A percentile compares a stretch with the other conserved stretches of the same genome.
phyloP scores from a whole-genome alignment of 1,284 basidiomycete species.

The Phlebopus sp. region DNA sequence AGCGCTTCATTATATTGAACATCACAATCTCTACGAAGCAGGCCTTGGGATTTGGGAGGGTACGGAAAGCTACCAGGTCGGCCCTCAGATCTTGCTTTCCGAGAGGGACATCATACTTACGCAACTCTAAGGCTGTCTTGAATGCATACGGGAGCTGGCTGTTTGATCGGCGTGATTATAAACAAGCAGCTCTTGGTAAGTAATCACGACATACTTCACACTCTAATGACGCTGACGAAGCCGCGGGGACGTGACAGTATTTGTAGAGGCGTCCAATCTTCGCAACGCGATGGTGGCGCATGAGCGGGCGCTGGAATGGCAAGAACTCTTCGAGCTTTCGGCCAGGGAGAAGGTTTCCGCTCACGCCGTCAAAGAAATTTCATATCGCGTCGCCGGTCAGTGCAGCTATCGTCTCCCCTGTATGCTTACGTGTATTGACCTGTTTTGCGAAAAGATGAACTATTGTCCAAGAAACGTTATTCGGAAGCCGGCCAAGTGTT shows the following conservation, averaged over 20 bases:
- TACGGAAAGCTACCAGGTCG: conserved; percentile 62
- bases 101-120: conserved; percentile 4
- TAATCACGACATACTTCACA: neutral
- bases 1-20: conserved; percentile 77
- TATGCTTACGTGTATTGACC: neutral
- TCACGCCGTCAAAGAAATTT: conserved; percentile 61
- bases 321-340: conserved; percentile 85
- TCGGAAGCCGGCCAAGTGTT: conserved; percentile 80
- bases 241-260: conserved; percentile 47
- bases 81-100: conserved; percentile 20
- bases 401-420: conserved; percentile 6
- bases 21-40: conserved; percentile 73
- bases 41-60: conserved; percentile 74
- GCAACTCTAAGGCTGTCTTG: conserved; percentile 50
- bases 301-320: conserved; percentile 86
- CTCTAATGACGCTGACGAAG: conserved; percentile 5
- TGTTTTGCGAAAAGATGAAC: conserved; percentile 56
- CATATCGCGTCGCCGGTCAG: conserved; percentile 74
- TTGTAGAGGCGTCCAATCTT: conserved; percentile 60
- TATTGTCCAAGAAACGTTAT: conserved; percentile 75
- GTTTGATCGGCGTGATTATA: conserved; percentile 80
- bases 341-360: conserved; percentile 40
- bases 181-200: conserved; percentile 79
- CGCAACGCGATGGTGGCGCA: conserved; percentile 81
- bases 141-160: conserved; percentile 87